These are phyloP conservation scores for Arthrobotrys entomopaga DNA, from an alignment of 2,329 filamentous ascomycete species.

Conservation along the genomic window DNA sequence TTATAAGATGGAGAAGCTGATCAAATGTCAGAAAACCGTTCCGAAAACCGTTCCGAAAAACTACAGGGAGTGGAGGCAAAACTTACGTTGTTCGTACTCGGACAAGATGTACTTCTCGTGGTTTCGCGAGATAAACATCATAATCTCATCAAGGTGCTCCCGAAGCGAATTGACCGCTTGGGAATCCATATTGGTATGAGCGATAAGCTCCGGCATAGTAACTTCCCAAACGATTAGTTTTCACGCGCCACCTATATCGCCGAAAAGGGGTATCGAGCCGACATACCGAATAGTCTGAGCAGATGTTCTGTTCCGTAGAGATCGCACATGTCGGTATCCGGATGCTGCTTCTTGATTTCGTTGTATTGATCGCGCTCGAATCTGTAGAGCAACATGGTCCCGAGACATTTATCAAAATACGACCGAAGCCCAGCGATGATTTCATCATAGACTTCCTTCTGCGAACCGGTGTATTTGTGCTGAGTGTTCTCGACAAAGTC, in stretches of 20 bases:
- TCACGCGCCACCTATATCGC: background rate
- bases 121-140: slow-evolving; percentile 82
- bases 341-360: slow-evolving; percentile 73
- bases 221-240: slow-evolving; percentile 68
- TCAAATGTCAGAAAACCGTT: background rate
- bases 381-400: slow-evolving; percentile 89
- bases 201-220: slow-evolving; percentile 88
- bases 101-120: slow-evolving; percentile 79
- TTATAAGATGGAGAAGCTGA: slow-evolving; percentile 12
- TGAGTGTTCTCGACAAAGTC: slow-evolving; percentile 72
- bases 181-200: slow-evolving; percentile 97
- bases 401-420: slow-evolving; percentile 92
- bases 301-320: slow-evolving; percentile 95
- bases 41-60: background rate
- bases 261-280: no score
- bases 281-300: slow-evolving; percentile 78
- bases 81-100: slow-evolving; percentile 77
- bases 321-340: slow-evolving; percentile 74
- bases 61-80: no score
- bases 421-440: slow-evolving; percentile 82
- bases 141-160: slow-evolving; percentile 88
- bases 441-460: slow-evolving; percentile 77
- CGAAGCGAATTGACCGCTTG: slow-evolving; percentile 88
- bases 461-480: slow-evolving; percentile 31
- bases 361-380: slow-evolving; percentile 92